Evolutionary conservation across 2,329 filamentous ascomycete species (phyloP).

Genomic region (Cercospora zeae-maydis): DNA sequence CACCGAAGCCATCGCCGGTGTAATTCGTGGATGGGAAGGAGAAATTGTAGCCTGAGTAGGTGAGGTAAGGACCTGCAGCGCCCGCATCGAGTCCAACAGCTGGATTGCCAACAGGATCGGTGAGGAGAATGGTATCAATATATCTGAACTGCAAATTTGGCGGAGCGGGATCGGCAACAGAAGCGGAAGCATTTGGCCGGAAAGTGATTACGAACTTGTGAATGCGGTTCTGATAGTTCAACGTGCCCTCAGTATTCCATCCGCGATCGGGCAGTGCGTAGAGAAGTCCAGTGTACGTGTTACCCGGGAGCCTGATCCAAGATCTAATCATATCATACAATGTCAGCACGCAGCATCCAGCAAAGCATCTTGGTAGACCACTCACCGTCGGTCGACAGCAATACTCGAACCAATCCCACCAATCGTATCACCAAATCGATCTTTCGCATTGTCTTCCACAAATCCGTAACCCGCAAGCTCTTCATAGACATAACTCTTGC

Average conservation of each 20-base stretch:
- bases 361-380: neutral
- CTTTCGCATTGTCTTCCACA: conserved; percentile 55
- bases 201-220: conserved; percentile 65
- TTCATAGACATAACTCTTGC: conserved; percentile 61
- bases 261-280: conserved; percentile 59
- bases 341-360: neutral
- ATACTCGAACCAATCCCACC: conserved; percentile 64
- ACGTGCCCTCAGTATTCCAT: conserved; percentile 69
- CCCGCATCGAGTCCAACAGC: conserved; percentile 63
- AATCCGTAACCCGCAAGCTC: conserved; percentile 65
- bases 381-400: conserved; percentile 52
- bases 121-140: conserved; percentile 62
- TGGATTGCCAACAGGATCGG: conserved; percentile 59
- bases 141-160: conserved; percentile 63
- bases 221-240: conserved; percentile 65
- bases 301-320: conserved; percentile 26
- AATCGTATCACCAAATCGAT: conserved; percentile 67
- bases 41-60: conserved; percentile 55
- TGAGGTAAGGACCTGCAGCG: conserved; percentile 48
- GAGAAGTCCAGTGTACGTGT: conserved; percentile 58
- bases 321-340: neutral
- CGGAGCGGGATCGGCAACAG: conserved; percentile 50
- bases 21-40: conserved; percentile 62
- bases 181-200: conserved; percentile 52
- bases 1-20: conserved; percentile 65